Conservation (phyloP, 1,284 basidiomycete species). For the Cryptococcus deneoformans region DNA sequence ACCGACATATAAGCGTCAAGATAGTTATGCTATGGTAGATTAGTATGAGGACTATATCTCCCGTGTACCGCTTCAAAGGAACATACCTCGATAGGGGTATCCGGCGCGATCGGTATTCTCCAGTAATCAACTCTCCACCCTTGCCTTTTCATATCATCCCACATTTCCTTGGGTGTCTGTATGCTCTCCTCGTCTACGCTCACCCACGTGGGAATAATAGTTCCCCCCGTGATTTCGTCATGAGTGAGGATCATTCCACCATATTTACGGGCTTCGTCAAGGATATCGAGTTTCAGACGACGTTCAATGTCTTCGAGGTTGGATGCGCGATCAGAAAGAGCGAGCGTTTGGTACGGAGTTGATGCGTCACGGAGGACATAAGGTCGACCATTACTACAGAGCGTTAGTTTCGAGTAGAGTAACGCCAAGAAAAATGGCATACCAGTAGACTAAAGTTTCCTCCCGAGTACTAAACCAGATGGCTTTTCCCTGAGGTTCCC, state of each 20-base stretch:
- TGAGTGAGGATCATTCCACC: constrained; percentile 92
- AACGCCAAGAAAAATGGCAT: background rate
- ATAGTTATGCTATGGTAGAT: constrained; percentile 71
- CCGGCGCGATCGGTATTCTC: constrained; percentile 87
- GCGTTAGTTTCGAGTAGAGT: background rate
- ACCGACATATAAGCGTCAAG: constrained; percentile 88
- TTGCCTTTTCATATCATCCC: constrained; percentile 69
- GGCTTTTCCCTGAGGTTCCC: constrained; percentile 33
- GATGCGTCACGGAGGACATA: constrained; percentile 94
- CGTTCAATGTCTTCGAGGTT: constrained; percentile 95
- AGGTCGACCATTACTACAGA: constrained; percentile 76
- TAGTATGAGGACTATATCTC: background rate
- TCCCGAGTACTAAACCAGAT: constrained; percentile 57
- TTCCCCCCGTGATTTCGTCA: constrained; percentile 60
- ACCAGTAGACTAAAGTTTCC: constrained; percentile 48
- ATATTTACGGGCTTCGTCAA: constrained; percentile 81
- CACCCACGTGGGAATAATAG: constrained; percentile 81
- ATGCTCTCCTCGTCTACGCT: constrained; percentile 82
- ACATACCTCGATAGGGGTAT: constrained; percentile 75
- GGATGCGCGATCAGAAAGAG: constrained; percentile 85
- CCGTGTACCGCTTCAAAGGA: background rate
- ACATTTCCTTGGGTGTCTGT: constrained; percentile 83
- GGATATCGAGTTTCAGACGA: constrained; percentile 86
- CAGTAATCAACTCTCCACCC: constrained; percentile 91
- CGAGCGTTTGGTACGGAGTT: constrained; percentile 74